Conservation (phyloP, 495 filamentous ascomycete species). For the Penicillium manginii region DNA sequence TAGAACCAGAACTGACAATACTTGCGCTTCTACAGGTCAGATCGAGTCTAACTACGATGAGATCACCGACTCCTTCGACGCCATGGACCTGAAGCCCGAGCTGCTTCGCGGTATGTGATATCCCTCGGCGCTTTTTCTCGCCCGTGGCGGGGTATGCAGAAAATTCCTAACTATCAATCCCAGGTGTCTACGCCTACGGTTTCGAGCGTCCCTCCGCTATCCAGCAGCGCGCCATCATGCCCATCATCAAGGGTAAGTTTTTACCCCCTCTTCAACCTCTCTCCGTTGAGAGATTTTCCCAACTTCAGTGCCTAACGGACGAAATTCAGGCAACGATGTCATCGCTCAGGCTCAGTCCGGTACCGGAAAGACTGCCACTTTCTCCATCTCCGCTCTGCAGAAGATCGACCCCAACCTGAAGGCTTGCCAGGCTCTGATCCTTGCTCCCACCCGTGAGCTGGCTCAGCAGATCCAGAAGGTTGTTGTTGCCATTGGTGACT, state of each 20-base stretch:
- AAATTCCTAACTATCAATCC: slow-evolving; percentile 35
- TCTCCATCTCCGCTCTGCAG: slow-evolving; percentile 97
- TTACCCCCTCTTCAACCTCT: background rate
- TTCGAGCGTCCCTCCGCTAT: slow-evolving; percentile 99
- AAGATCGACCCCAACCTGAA: slow-evolving; percentile 94
- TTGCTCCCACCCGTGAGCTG: slow-evolving; percentile 96
- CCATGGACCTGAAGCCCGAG: slow-evolving; percentile 95
- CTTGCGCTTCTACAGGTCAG: slow-evolving; percentile 64
- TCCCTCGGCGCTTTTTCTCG: slow-evolving; percentile 13
- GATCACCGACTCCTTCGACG: slow-evolving; percentile 97
- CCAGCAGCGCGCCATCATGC: slow-evolving; percentile 99
- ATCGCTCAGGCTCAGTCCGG: slow-evolving; percentile 99
- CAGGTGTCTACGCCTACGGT: slow-evolving; percentile 98
- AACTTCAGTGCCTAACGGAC: slow-evolving; percentile 21
- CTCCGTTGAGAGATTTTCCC: slow-evolving; percentile 10
- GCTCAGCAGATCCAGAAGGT: slow-evolving; percentile 99
- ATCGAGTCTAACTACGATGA: slow-evolving; percentile 99
- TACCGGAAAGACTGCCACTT: slow-evolving; percentile 99
- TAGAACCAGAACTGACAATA: slow-evolving; percentile 30
- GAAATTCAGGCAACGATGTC: slow-evolving; percentile 83
- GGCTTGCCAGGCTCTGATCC: slow-evolving; percentile 93
- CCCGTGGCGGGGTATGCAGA: slow-evolving; percentile 23
- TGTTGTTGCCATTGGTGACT: slow-evolving; percentile 96
- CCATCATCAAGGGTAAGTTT: slow-evolving; percentile 95
- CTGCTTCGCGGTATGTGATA: slow-evolving; percentile 85